phyloP scores from a whole-genome alignment of 2,329 filamentous ascomycete genomes.

The Plenodomus tracheiphilus region DNA sequence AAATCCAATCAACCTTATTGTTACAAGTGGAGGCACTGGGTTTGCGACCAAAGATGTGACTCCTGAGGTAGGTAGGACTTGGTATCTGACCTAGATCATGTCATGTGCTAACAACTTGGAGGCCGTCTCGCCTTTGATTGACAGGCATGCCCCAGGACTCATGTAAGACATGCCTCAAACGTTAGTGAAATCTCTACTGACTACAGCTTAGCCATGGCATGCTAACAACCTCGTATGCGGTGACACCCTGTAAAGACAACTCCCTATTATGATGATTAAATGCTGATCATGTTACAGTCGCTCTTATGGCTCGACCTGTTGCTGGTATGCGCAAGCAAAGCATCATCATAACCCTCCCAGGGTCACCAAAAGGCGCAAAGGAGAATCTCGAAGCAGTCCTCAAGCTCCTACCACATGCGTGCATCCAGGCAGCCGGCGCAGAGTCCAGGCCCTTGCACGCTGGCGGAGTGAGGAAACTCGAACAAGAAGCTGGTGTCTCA shows the following conservation, averaged over 20 bases:
- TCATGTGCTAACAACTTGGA: conserved; percentile 42
- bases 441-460: conserved; percentile 79
- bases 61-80: conserved; percentile 68
- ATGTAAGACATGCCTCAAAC: conserved; percentile 56
- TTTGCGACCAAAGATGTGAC: conserved; percentile 85
- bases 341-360: conserved; percentile 85
- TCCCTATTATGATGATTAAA: not conserved
- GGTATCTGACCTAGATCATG: not conserved
- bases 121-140: conserved; percentile 77
- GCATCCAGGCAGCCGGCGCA: conserved; percentile 79
- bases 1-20: conserved; percentile 68
- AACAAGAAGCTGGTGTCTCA: conserved; percentile 71
- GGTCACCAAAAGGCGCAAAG: conserved; percentile 90
- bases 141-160: conserved; percentile 84
- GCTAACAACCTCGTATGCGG: conserved; percentile 78
- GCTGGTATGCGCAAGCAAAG: conserved; percentile 83
- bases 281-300: conserved; percentile 62
- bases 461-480: conserved; percentile 81
- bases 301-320: conserved; percentile 93
- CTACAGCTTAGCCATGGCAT: conserved; percentile 71
- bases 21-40: conserved; percentile 91
- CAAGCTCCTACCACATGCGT: conserved; percentile 94
- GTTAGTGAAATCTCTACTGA: conserved; percentile 13
- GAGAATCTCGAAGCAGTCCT: conserved; percentile 90
- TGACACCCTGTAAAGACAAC: conserved; percentile 79